A percentile compares a stretch with the other conserved stretches of the same genome.
phyloP scores from a whole-genome alignment of 495 filamentous ascomycete genomes.

The Tuber borchii region DNA sequence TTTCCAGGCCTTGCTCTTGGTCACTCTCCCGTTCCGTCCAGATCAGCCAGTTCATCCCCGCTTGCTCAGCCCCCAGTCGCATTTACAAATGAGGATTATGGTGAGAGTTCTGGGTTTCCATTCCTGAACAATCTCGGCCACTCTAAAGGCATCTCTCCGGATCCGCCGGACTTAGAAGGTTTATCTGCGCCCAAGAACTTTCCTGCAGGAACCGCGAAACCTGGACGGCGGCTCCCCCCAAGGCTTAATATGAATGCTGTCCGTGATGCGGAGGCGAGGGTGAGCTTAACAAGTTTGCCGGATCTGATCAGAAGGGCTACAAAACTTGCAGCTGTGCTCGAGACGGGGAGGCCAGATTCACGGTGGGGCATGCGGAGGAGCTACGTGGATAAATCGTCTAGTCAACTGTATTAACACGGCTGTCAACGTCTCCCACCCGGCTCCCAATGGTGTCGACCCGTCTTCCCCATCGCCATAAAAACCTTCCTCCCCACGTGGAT shows the following conservation, averaged over 20 bases:
- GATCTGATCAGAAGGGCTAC: constrained; percentile 88
- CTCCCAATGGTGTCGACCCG: too few relatives aligned
- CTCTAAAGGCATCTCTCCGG: constrained; percentile 42
- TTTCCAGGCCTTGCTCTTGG: constrained; percentile 13
- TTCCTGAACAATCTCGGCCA: constrained; percentile 38
- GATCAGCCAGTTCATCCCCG: constrained; percentile 13
- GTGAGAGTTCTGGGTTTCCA: constrained; percentile 8
- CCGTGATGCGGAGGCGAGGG: constrained; percentile 68
- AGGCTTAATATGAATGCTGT: constrained; percentile 73
- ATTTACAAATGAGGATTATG: constrained; percentile 10
- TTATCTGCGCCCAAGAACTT: constrained; percentile 1
- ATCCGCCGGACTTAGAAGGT: constrained; percentile 4
- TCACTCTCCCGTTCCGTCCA: constrained; percentile 18
- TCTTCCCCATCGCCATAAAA: constrained; percentile 46
- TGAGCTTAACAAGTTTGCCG: constrained; percentile 81
- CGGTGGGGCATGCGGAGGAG: constrained; percentile 31
- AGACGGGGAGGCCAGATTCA: constrained; percentile 64
- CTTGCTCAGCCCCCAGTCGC: constrained; percentile 14
- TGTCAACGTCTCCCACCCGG: too few relatives aligned
- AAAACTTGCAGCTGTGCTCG: constrained; percentile 76
- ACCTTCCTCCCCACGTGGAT: constrained; percentile 13
- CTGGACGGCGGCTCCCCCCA: constrained; percentile 46
- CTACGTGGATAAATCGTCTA: constrained; percentile 26
- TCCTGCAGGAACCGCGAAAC: constrained; percentile 16
- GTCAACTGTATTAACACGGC: too few relatives aligned